Evolutionary conservation across 768 basidiomycete genomes (phyloP).

Genomic region (Porphyrellus cyaneotinctus): DNA sequence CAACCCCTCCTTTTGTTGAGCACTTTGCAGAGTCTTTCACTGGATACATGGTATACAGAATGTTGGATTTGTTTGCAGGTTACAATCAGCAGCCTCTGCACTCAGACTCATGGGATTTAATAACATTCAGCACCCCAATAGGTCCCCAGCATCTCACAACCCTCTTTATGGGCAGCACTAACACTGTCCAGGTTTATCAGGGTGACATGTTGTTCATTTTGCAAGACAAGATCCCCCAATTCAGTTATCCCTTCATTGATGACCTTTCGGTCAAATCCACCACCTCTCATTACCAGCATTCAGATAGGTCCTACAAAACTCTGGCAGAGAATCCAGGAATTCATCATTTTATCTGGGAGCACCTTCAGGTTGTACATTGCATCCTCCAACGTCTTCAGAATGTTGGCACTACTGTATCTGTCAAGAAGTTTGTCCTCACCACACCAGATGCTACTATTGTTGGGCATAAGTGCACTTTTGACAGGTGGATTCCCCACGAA

Average conservation of each 20-base stretch:
- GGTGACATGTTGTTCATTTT: neutral
- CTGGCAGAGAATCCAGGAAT: neutral
- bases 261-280: neutral
- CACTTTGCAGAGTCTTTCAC: neutral
- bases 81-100: neutral
- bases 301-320: neutral
- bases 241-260: neutral
- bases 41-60: neutral
- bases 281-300: neutral
- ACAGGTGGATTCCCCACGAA: neutral
- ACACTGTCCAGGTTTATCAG: neutral
- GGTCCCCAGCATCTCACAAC: neutral
- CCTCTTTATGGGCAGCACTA: neutral
- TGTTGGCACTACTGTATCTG: neutral
- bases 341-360: neutral
- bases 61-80: neutral
- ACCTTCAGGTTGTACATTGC: too few relatives aligned
- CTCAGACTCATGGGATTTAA: neutral
- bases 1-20: neutral
- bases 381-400: neutral
- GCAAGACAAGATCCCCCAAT: neutral
- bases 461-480: neutral
- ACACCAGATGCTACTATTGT: neutral
- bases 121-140: neutral
- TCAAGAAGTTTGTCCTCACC: neutral